Base-by-base conservation (phyloP, 169 alveolate genomes). In the Babesia microti region DNA sequence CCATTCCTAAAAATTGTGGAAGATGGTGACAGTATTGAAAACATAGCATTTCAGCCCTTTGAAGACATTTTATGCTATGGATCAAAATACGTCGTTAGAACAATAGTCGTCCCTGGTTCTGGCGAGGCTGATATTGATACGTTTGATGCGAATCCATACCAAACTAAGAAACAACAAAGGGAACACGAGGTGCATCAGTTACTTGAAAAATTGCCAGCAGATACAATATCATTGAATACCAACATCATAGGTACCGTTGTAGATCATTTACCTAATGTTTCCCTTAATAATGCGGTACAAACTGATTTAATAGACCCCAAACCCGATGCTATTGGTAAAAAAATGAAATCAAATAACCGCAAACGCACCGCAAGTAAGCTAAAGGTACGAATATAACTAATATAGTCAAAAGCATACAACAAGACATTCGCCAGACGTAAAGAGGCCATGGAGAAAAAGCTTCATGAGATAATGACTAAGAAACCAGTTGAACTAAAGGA, bases 1-100 rank as follows among this genome's bases (percentile, higher is more conserved):
- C 15, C 55, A 9, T 61, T 48, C 24, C 18, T 61, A 42, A 61
- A 53, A 11, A 60, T 48, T 42, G 48, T 50, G 45, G 36, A 22
- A 0, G 23, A 22, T 5, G 71, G 74, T 7, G 72, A 78, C 39
- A 59, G 56, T 32, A 70, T 83, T 6, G 68, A 65, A 44, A 79
- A 84, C 17, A 44, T 83, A 30, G 53, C 82, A 37, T 93, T 90
- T 68, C 89, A 87, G 35, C 92, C 92, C 9, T 91, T 68, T 67
- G 97, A 91, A 83, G 98, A 93, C 71, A 84, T 89, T 42, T 63
- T 93, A 9, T 93, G 96, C n/a, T 72, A 85, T 22, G 95, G 95
- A 6, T 71, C 86, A n/a, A 59, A 53, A n/a, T 41, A 44, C 24
- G 96, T 96, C 1, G 71, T 84, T 36, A 78, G 85, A 29, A 72